Percentiles rank a stretch among this genome's conserved stretches.
phyloP scores from a whole-genome alignment of 2,329 filamentous ascomycete genomes.

The Neoscytalidium dimidiatum region DNA sequence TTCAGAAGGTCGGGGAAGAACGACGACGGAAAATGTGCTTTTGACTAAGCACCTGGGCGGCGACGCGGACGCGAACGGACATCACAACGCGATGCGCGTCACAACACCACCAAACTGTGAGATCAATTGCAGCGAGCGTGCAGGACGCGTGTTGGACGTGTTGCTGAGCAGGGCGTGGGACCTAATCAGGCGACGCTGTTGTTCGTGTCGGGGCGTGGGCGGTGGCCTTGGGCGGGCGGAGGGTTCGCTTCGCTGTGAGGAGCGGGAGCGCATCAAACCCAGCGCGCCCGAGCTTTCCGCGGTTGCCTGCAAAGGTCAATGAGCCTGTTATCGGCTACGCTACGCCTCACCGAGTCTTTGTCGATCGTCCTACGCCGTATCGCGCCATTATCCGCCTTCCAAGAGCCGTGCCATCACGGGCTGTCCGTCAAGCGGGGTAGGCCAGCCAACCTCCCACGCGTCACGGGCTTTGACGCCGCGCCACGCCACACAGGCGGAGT shows the following conservation, averaged over 20 bases:
- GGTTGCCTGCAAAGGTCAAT: conserved; percentile 5
- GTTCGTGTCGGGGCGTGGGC: conserved; percentile 63
- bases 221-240: conserved; percentile 5
- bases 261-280: conserved; percentile 6
- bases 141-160: conserved; percentile 2
- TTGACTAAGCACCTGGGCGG: conserved; percentile 15
- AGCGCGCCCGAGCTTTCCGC: conserved; percentile 10
- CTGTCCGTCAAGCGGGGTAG: conserved; percentile 14
- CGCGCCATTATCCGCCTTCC: not conserved
- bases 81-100: conserved; percentile 13
- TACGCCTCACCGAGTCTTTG: conserved; percentile 13
- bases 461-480: not conserved
- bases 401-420: not conserved
- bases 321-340: not conserved
- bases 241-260: conserved; percentile 4
- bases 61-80: conserved; percentile 17
- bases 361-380: conserved; percentile 4
- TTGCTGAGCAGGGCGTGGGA: not conserved
- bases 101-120: conserved; percentile 10
- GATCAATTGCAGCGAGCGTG: conserved; percentile 8
- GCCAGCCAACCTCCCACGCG: not conserved
- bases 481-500: conserved; percentile 1
- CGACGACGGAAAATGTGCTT: conserved; percentile 20
- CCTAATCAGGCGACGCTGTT: conserved; percentile 73
- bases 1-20: conserved; percentile 20